These are phyloP conservation scores for Heteromeles arbutifolia DNA, from an alignment of 306 rosid genomes.

Conservation along the genomic window DNA sequence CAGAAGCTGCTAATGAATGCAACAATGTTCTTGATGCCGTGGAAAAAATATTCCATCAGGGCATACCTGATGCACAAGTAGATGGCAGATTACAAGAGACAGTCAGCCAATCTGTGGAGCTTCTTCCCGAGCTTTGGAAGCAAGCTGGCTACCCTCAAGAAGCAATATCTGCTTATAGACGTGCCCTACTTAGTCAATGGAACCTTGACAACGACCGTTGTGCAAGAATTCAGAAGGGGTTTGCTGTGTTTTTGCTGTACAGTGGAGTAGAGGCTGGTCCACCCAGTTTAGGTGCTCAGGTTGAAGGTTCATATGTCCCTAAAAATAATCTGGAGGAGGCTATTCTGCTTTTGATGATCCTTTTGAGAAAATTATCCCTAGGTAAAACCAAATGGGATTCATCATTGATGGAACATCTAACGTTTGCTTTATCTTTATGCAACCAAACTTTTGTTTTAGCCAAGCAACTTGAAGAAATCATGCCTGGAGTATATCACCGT, in stretches of 20 bases:
- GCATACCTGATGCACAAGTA: conserved; percentile 72
- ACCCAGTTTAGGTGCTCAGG: conserved; percentile 79
- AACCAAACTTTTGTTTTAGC: conserved; percentile 73
- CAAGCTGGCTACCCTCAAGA: conserved; percentile 59
- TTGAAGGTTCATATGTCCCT: conserved; percentile 75
- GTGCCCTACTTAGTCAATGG: conserved; percentile 87
- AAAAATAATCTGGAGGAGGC: conserved; percentile 94
- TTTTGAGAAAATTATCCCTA: conserved; percentile 49
- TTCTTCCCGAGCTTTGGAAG: conserved; percentile 92
- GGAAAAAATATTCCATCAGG: conserved; percentile 75
- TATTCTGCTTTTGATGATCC: conserved; percentile 79
- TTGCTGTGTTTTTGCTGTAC: conserved; percentile 67
- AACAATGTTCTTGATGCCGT: conserved; percentile 73
- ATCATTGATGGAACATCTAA: conserved; percentile 83
- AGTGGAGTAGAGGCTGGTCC: conserved; percentile 88
- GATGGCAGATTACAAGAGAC: conserved; percentile 79
- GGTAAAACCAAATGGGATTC: conserved; percentile 87
- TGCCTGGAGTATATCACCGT: conserved; percentile 87
- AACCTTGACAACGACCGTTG: conserved; percentile 76
- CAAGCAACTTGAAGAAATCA: conserved; percentile 68
- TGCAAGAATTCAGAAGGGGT: conserved; percentile 80
- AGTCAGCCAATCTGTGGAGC: conserved; percentile 82
- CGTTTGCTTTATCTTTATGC: conserved; percentile 79
- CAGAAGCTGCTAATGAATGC: conserved; percentile 89
- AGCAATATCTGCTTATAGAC: conserved; percentile 70